Evolutionary conservation across 73 alveolate species (phyloP), one percentile per base, ranked within the genome.

Genomic region (Stentor coeruleus): DNA sequence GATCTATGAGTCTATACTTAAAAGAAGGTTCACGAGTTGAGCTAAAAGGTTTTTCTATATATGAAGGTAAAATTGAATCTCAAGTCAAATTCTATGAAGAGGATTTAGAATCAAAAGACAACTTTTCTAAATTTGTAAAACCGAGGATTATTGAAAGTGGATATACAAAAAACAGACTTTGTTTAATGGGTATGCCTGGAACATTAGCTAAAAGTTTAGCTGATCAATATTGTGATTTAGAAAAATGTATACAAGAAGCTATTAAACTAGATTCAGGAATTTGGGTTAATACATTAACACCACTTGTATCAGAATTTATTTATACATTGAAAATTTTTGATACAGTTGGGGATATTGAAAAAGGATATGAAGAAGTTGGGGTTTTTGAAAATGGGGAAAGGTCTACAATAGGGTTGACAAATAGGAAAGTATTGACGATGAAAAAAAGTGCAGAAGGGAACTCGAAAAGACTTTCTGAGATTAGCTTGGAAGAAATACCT

Each of bases 401-500:
- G 0, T 14, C 37, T 40, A 20, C 20, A 11, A 28, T 33, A 20
- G 14, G 42, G 49, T 40, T 66, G 11, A 20, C 79, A 66, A 31
- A 66, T 2, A 66, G 79, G 33, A 66, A 66, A 66, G 79, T 66
- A 1, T 40, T 66, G 37, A 40, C 79, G 33, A 66, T 66, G 36
- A 20, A 33, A 20, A 66, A 66, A 33, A 15, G 15, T 28, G 15
- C n/a, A 1, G n/a, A 20, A 20, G n/a, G n/a, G 39, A 66, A 37
- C 0, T 20, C 40, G 0, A 66, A 66, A 33, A 20, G 42, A 1
- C 15, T 20, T 40, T 20, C 37, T 66, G 79, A 31, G 79, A 1
- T 66, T 37, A 28, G 49, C 41, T 20, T 66, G 37, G 79, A 31
- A 66, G 79, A 66, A 66, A 66, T 20, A 1, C 79, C 79, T 1